Percentiles rank a stretch among this genome's conserved stretches.
Evolutionary conservation across 2,329 filamentous ascomycete species (phyloP).

Genomic region (Neonectria punicea): DNA sequence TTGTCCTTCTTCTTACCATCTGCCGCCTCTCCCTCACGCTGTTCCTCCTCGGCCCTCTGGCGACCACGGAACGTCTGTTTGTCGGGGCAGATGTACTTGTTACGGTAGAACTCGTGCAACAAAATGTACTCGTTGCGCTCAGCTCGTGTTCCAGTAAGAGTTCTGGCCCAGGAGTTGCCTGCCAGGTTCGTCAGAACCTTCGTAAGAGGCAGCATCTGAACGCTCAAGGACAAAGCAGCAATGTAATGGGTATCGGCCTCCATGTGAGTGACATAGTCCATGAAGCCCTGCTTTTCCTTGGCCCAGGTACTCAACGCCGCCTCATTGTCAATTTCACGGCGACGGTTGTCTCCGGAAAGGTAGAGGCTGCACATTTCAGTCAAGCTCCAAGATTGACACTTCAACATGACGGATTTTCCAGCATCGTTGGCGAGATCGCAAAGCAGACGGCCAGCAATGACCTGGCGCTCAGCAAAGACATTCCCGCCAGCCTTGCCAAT

Average conservation of each 20-base stretch:
- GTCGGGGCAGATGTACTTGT: slow-evolving; percentile 98
- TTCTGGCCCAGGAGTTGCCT: slow-evolving; percentile 98
- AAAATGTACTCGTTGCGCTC: slow-evolving; percentile 99
- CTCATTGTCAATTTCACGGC: slow-evolving; percentile 90
- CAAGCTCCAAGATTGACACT: slow-evolving; percentile 97
- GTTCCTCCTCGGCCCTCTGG: slow-evolving; percentile 77
- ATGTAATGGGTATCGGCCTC: slow-evolving; percentile 97
- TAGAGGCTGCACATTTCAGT: slow-evolving; percentile 98
- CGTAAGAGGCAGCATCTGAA: slow-evolving; percentile 92
- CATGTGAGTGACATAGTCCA: slow-evolving; percentile 94
- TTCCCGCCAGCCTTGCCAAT: slow-evolving; percentile 88
- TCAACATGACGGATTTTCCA: slow-evolving; percentile 95
- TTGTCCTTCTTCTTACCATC: slow-evolving; percentile 98
- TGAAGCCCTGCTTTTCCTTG: slow-evolving; percentile 79
- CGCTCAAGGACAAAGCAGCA: slow-evolving; percentile 85
- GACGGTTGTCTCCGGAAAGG: slow-evolving; percentile 75
- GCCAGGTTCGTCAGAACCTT: slow-evolving; percentile 97
- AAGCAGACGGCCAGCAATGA: slow-evolving; percentile 88
- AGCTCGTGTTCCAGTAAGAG: slow-evolving; percentile 92
- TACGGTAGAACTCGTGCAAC: slow-evolving; percentile 93
- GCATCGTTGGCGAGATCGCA: slow-evolving; percentile 97
- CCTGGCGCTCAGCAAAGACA: slow-evolving; percentile 91
- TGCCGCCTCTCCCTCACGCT: slow-evolving; percentile 71
- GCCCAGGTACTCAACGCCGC: slow-evolving; percentile 86
- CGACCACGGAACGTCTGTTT: slow-evolving; percentile 86